Evolutionary conservation across 2,329 filamentous ascomycete genomes (phyloP).

Genomic region (Alternaria sp.): DNA sequence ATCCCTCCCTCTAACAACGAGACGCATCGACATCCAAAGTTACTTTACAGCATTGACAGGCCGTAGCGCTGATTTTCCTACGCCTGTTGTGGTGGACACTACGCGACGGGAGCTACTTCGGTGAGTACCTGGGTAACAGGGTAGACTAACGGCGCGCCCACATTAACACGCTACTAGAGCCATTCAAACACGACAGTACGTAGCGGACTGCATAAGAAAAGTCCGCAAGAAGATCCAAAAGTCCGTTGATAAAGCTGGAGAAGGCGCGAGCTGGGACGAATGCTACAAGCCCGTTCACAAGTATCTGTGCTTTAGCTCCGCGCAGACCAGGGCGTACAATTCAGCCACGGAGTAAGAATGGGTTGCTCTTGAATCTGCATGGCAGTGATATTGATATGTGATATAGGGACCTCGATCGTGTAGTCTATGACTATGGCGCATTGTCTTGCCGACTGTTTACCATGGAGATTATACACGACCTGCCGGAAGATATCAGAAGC

Average conservation of each 20-base stretch:
- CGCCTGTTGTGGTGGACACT: not conserved
- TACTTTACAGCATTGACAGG: not conserved
- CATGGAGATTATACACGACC: not conserved
- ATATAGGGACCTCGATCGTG: not conserved
- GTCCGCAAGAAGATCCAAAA: not conserved
- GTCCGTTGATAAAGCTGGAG: not conserved
- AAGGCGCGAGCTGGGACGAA: not conserved
- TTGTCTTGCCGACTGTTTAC: not conserved
- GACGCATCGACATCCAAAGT: not conserved
- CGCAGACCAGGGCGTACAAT: not conserved
- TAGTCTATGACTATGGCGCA: not conserved
- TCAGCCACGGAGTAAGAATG: not conserved
- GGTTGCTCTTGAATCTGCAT: accelerated
- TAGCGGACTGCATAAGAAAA: not conserved
- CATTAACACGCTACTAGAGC: not conserved
- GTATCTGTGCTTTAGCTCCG: not conserved
- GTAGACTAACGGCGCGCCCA: not conserved
- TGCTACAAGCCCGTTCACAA: not conserved
- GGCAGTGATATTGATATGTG: not conserved
- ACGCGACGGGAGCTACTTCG: not conserved
- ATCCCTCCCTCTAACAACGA: not conserved
- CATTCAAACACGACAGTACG: not conserved
- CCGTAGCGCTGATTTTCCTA: not conserved
- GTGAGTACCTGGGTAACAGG: not conserved
- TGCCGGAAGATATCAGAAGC: not conserved